These are phyloP conservation scores for Penicillium psychrofluorescens DNA, from an alignment of 495 filamentous ascomycete species.

Conservation along the genomic window DNA sequence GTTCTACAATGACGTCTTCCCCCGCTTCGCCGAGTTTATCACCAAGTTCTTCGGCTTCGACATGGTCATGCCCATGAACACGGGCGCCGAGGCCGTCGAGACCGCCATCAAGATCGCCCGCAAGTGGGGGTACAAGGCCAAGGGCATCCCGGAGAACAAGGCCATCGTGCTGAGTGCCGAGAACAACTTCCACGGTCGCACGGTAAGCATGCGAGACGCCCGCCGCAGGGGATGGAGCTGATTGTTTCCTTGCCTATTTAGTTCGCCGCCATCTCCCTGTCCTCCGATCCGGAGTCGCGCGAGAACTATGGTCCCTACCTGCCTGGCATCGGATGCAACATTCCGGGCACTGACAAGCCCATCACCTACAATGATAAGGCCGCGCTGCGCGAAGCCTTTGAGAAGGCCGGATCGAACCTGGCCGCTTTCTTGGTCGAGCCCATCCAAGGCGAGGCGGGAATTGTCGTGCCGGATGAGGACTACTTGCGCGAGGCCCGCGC, in stretches of 20 bases:
- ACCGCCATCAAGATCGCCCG: constrained; percentile 95
- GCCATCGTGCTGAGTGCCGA: constrained; percentile 76
- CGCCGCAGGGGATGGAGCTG: constrained; percentile 1
- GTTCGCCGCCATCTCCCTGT: constrained; percentile 94
- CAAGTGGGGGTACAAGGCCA: constrained; percentile 98
- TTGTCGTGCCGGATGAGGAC: constrained; percentile 86
- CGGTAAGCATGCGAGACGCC: constrained; percentile 45
- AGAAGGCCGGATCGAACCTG: constrained; percentile 72
- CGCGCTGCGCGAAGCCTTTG: constrained; percentile 72
- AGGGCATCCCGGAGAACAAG: constrained; percentile 78
- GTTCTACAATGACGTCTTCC: constrained; percentile 99
- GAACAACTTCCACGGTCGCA: constrained; percentile 96
- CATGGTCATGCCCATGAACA: constrained; percentile 99
- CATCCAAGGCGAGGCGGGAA: constrained; percentile 96
- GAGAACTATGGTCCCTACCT: constrained; percentile 97
- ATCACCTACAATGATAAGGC: constrained; percentile 82
- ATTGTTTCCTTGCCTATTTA: constrained; percentile 27
- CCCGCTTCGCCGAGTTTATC: constrained; percentile 88
- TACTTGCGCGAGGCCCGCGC: constrained; percentile 77
- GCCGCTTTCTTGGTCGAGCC: constrained; percentile 95
- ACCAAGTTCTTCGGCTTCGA: constrained; percentile 87
- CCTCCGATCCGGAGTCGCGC: constrained; percentile 86
- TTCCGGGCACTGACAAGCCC: constrained; percentile 66
- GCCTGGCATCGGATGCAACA: constrained; percentile 72
- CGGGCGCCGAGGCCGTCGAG: constrained; percentile 97